A percentile compares a stretch with the other conserved stretches of the same genome.
phyloP scores from a whole-genome alignment of 2,329 filamentous ascomycete genomes.

The Rhynchosporium graminicola region DNA sequence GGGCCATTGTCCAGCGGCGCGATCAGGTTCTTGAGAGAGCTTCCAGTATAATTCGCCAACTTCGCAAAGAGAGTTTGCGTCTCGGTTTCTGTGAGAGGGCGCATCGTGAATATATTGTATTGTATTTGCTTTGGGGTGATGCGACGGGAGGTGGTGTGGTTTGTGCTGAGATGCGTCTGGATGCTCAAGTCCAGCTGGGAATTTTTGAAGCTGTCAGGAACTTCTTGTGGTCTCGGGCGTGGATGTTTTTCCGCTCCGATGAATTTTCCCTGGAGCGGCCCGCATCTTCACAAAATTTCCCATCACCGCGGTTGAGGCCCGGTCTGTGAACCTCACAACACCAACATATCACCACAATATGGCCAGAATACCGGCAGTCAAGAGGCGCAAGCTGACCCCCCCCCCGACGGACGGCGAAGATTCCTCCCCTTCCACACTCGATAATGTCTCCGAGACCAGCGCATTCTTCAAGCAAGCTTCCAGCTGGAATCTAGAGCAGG shows the following conservation, averaged over 20 bases:
- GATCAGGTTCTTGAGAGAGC: slow-evolving; percentile 82
- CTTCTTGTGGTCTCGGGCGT: slow-evolving; percentile 30
- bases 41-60: slow-evolving; percentile 89
- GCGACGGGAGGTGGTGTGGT: no score
- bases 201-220: slow-evolving; percentile 9
- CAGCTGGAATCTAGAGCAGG: slow-evolving; percentile 88
- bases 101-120: slow-evolving; percentile 54
- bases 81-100: slow-evolving; percentile 77
- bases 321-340: neutral
- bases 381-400: slow-evolving; percentile 60
- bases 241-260: slow-evolving; percentile 29
- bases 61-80: slow-evolving; percentile 85
- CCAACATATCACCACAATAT: slow-evolving; percentile 25
- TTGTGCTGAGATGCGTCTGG: neutral
- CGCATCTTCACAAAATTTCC: slow-evolving; percentile 27
- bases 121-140: neutral
- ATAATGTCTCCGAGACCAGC: slow-evolving; percentile 32
- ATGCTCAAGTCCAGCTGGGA: neutral
- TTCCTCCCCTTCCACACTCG: slow-evolving; percentile 39
- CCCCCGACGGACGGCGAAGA: slow-evolving; percentile 50
- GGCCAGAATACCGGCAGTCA: slow-evolving; percentile 44
- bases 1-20: slow-evolving; percentile 67
- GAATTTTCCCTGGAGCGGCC: slow-evolving; percentile 34
- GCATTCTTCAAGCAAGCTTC: slow-evolving; percentile 71
- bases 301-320: neutral